These are phyloP conservation scores for Candida pini DNA, from an alignment of 805 yeast species.

Conservation along the genomic window DNA sequence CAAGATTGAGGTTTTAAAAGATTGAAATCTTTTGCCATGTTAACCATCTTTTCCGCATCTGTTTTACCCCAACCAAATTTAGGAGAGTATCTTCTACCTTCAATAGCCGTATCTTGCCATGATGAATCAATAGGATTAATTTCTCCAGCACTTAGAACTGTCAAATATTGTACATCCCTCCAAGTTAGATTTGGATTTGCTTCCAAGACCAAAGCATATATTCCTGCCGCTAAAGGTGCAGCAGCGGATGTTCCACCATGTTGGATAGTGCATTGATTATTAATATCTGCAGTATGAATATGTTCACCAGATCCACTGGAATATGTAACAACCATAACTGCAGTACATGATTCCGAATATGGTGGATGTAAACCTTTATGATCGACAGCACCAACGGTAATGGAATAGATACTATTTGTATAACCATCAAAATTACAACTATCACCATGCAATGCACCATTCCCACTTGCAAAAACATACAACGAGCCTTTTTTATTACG, in stretches of 20 bases:
- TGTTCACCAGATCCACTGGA: slow-evolving; percentile 87
- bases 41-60: slow-evolving; percentile 74
- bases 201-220: slow-evolving; percentile 74
- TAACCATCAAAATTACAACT: slow-evolving; percentile 97
- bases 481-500: slow-evolving; percentile 76
- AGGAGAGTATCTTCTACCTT: slow-evolving; percentile 67
- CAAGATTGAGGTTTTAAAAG: slow-evolving; percentile 87
- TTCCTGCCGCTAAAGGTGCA: slow-evolving; percentile 97
- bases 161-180: slow-evolving; percentile 90
- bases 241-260: slow-evolving; percentile 99
- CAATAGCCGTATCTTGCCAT: slow-evolving; percentile 69
- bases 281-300: slow-evolving; percentile 82
- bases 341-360: slow-evolving; percentile 90
- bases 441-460: slow-evolving; percentile 79
- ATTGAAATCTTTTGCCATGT: slow-evolving; percentile 69
- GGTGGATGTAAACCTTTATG: slow-evolving; percentile 80
- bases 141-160: slow-evolving; percentile 64
- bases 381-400: slow-evolving; percentile 93
- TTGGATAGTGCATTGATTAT: slow-evolving; percentile 56
- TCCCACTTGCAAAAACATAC: slow-evolving; percentile 94
- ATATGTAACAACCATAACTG: slow-evolving; percentile 90
- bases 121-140: slow-evolving; percentile 61
- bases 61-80: slow-evolving; percentile 88
- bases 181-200: slow-evolving; percentile 87
- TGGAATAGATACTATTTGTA: slow-evolving; percentile 90